phyloP scores from a whole-genome alignment of 1,139 yeast species.

The Blastobotrys apis region DNA sequence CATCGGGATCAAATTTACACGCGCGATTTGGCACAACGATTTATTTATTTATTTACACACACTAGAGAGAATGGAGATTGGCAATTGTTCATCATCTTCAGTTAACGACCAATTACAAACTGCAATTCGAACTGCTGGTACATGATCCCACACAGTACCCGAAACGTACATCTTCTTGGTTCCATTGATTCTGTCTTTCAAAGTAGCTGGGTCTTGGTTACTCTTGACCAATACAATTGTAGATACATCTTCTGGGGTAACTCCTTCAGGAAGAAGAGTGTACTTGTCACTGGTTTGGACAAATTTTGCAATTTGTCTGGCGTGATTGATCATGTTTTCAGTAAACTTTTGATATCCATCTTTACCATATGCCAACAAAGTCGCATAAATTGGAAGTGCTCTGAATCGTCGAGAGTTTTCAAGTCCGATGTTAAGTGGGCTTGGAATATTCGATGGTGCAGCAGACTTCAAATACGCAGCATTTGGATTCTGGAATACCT shows the following conservation, averaged over 20 bases:
- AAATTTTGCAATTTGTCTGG: conserved; percentile 23
- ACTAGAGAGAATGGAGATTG: conserved; percentile 14
- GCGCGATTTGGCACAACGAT: no score
- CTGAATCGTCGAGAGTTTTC: conserved; percentile 30
- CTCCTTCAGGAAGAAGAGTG: conserved; percentile 20
- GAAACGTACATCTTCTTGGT: conserved; percentile 22
- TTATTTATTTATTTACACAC: neutral
- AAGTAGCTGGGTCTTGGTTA: conserved; percentile 16
- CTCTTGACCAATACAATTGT: conserved; percentile 27
- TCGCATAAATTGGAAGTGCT: conserved; percentile 27
- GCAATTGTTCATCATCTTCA: conserved; percentile 18
- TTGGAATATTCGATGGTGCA: conserved; percentile 12
- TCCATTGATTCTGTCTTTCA: conserved; percentile 21
- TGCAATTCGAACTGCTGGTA: conserved; percentile 27
- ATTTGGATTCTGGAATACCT: conserved; percentile 27
- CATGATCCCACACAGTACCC: conserved; percentile 24
- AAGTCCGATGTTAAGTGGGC: conserved; percentile 27
- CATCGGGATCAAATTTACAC: no score
- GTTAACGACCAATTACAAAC: conserved; percentile 27
- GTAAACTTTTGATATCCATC: conserved; percentile 22
- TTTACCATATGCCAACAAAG: conserved; percentile 27
- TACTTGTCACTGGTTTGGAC: conserved; percentile 18
- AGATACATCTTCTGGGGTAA: conserved; percentile 16
- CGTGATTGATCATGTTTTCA: conserved; percentile 22
- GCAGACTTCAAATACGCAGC: conserved; percentile 26